A percentile compares a stretch with the other conserved stretches of the same genome.
phyloP scores from a whole-genome alignment of 371 early-diverging fungal genomes.

The Mortierella sp. region DNA sequence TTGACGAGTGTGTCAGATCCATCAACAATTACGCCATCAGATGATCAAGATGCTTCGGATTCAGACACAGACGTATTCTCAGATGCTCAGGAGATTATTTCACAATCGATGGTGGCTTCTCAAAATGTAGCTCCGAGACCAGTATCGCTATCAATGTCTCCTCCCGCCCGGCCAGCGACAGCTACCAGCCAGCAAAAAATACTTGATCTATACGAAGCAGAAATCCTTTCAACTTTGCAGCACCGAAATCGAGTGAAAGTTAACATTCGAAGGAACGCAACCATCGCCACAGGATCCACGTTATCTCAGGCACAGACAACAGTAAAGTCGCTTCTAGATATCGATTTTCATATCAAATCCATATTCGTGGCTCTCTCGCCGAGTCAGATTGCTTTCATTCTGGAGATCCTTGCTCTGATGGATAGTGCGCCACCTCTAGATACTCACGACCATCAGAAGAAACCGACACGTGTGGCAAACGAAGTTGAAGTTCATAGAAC shows the following conservation, averaged over 20 bases:
- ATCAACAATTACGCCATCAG: not conserved
- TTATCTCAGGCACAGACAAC: conserved; percentile 18
- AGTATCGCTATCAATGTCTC: not conserved
- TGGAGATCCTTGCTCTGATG: conserved; percentile 47
- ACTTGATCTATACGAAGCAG: conserved; percentile 31
- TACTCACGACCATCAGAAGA: not conserved
- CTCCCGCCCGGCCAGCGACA: not conserved
- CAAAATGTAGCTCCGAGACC: not conserved
- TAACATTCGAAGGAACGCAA: conserved; percentile 45
- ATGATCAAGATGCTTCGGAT: conserved; percentile 34
- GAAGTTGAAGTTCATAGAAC: not conserved
- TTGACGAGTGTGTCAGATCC: not conserved
- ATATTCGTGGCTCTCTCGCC: conserved; percentile 54
- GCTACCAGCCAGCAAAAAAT: not conserved
- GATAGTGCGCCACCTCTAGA: conserved; percentile 14
- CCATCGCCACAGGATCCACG: conserved; percentile 17
- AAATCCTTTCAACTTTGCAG: conserved; percentile 43
- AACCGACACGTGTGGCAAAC: not conserved
- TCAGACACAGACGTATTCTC: conserved; percentile 49
- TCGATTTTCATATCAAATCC: conserved; percentile 46
- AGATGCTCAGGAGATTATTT: conserved; percentile 46
- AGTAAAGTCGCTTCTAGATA: conserved; percentile 35
- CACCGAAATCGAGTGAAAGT: conserved; percentile 47
- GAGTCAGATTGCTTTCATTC: conserved; percentile 52
- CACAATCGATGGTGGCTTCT: conserved; percentile 37